Base-by-base conservation (phyloP, 352 stramenopile genomes). In the Thalassiosira hispida region DNA sequence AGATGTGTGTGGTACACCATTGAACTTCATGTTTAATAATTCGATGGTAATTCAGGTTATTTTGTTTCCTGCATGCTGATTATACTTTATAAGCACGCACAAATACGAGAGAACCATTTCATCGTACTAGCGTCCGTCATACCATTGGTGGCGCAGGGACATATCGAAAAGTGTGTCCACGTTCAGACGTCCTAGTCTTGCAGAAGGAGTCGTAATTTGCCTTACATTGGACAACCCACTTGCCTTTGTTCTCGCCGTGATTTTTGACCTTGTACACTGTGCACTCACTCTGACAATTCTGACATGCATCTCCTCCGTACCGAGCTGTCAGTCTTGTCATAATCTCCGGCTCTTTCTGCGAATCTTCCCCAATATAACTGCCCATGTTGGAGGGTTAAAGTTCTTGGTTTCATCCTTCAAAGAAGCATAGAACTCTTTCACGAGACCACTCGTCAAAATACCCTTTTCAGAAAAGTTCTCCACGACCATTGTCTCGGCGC, bases 401-500 rank as follows among this genome's bases (percentile, higher is more conserved):
- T 51, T 9, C 20, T 11, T 38, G 57, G 25, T 49, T 4, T 66
- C 40, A 42, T 49, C 35, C 5, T 51, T 71, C 56, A 77, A 47
- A 3, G 68, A 68, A 60, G 1, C 5, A 46, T 81, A 81, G 29
- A 81, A 81, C 20, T 70, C 22, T 42, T 72, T 77, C 31, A 76
- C 72, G 16, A 63, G 31, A 22, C 77, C 40, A 38, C 63, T 77
- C 9, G 72, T 80, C 2, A 63, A 68, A n/a, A 76, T 80, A 12
- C 52, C 4, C 22, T 53, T 23, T 9, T 56, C 31, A 4, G 20
- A 40, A 60, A 80, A 78, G 20, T 74, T 80, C n/a, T 75, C 52
- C n/a, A 85, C 74, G 14, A 83, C 72, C 49, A 81, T 82, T 6
- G 81, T 82, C 57, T 73, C 63, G 6, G 55, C 7, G 65, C 60